Base-by-base conservation (phyloP, 2,329 filamentous ascomycete genomes). In the Xylariomycetidae sp. region DNA sequence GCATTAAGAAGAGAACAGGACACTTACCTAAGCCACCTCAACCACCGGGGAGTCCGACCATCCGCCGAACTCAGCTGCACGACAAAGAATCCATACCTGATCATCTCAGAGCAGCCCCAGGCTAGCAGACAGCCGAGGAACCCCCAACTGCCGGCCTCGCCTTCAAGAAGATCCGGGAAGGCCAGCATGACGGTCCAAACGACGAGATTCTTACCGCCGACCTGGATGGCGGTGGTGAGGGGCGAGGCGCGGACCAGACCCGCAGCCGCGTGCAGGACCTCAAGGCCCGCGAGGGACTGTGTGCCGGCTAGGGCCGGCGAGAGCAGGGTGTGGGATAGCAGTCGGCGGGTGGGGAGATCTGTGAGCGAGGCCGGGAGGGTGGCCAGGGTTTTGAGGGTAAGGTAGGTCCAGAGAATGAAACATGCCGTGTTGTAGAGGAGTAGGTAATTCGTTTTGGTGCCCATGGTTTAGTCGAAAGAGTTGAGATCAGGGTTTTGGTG, bases 41-140 rank as follows among this genome's bases (percentile, higher is more conserved):
- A 63, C 47, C 66, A 66, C 2, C 40, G 53, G 0, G 78, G 77
- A 1, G 81, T 72, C 17, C 55, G 42, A 2, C 59, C 56, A 6
- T 16, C 13, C 29, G 53, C 49, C 20, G 8, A 8, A n/a, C 20
- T n/a, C 6, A 77, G 59, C 44, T 72, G 70, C 48, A 74, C 65
- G 13, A 75, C 76, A 53, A 85, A 85, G 57, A 79, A 85, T 13
- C 69, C 69, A 61, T 85, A 85, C 13, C 81, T 70, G 35, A 83
- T 72, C n/a, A 81, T 70, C 58, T 85, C 82, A 2, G 80, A 83
- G 22, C 77, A 53, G 10, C 70, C 72, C 81, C 82, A 85, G 1
- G 81, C 79, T n/a, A 72, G 39, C 30, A 85, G 60, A 68, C 80
- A 72, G 37, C 60, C 61, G 35, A 64, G 52, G 54, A 76, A 78